Conservation (phyloP, 306 rosid genomes). For the Urtica urens region DNA sequence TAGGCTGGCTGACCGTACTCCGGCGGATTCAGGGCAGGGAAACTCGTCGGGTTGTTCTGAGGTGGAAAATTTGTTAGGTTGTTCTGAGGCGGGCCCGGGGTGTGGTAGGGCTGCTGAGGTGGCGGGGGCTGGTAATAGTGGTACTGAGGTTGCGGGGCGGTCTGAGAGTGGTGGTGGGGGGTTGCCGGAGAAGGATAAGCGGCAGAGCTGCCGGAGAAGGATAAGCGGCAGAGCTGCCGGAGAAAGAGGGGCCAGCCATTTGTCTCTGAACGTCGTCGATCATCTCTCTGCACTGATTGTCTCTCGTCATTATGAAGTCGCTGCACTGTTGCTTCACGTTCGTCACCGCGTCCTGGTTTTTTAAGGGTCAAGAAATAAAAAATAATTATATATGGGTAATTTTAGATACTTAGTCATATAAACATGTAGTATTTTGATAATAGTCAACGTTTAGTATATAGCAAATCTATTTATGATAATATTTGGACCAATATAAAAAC, state of each 20-base stretch:
- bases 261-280: conserved; percentile 92
- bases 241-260: conserved; percentile 77
- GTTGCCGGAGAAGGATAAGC: conserved; percentile 51
- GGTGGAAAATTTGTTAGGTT: no score
- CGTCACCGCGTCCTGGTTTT: conserved; percentile 76
- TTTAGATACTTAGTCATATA: no score
- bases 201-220: conserved; percentile 28
- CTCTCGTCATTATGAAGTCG: conserved; percentile 92
- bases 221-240: conserved; percentile 34
- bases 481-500: no score
- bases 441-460: no score
- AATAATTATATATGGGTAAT: no score
- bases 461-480: no score
- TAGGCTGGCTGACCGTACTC: no score
- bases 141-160: conserved; percentile 41
- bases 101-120: conserved; percentile 69
- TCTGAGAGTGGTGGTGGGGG: conserved; percentile 56
- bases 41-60: no score
- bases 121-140: conserved; percentile 66
- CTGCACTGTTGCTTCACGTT: conserved; percentile 94
- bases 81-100: no score
- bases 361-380: no score
- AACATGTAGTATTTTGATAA: no score
- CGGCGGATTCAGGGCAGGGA: no score
- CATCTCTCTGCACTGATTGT: conserved; percentile 94